phyloP scores from a whole-genome alignment of 2,329 filamentous ascomycete genomes.

The Arthrocladium fulminans region DNA sequence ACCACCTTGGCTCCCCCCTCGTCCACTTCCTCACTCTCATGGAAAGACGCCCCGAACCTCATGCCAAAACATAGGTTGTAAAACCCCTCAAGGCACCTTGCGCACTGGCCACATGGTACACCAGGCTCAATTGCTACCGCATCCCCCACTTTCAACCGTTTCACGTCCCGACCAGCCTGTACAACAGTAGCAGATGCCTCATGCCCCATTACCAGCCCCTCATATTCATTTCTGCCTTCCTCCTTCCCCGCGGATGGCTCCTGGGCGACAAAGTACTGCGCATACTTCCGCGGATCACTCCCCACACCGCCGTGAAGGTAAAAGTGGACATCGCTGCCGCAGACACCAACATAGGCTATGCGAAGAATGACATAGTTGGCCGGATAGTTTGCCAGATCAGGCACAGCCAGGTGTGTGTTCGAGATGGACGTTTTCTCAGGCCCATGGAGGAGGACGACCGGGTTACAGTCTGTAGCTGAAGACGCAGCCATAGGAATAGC shows the following conservation, averaged over 20 bases:
- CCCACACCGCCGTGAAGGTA: slow-evolving; percentile 32
- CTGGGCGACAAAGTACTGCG: slow-evolving; percentile 1
- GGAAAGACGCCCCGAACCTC: slow-evolving; percentile 34
- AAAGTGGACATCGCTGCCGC: slow-evolving; percentile 36
- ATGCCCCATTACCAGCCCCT: slow-evolving; percentile 28
- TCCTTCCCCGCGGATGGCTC: neutral
- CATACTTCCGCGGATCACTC: slow-evolving; percentile 1
- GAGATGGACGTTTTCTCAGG: slow-evolving; percentile 29
- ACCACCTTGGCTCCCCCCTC: neutral
- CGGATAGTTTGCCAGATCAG: slow-evolving; percentile 26
- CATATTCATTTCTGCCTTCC: slow-evolving; percentile 23
- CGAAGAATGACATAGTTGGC: slow-evolving; percentile 35
- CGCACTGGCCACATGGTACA: slow-evolving; percentile 29
- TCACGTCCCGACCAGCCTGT: slow-evolving; percentile 23
- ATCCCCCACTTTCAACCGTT: slow-evolving; percentile 25
- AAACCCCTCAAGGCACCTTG: slow-evolving; percentile 29
- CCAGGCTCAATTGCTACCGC: slow-evolving; percentile 32
- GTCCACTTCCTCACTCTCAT: slow-evolving; percentile 13
- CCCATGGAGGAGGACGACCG: slow-evolving; percentile 35
- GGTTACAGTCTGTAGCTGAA: slow-evolving; percentile 26
- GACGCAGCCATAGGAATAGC: neutral
- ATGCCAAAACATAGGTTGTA: slow-evolving; percentile 37
- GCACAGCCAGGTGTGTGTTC: slow-evolving; percentile 30
- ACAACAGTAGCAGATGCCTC: slow-evolving; percentile 28
- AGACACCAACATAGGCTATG: slow-evolving; percentile 39